Base-by-base conservation (phyloP, 495 filamentous ascomycete species). In the Penicillium cosmopolitanum region DNA sequence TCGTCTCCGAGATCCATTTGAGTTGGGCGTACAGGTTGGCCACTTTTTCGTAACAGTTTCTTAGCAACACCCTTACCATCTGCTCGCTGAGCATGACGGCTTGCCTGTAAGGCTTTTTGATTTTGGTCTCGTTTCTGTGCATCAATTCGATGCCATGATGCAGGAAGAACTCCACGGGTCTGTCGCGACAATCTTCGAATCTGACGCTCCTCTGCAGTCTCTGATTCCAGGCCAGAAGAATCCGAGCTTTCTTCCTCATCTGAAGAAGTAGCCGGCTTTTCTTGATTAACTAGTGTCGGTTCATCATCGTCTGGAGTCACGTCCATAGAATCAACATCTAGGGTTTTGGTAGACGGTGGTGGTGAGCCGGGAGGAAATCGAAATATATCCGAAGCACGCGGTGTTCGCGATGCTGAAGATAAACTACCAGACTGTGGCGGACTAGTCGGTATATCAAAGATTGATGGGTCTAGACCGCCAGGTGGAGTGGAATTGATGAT, bases 111-210 rank as follows among this genome's bases (percentile, higher is more conserved):
- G 19, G 61, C 61, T 43, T 58, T 70, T 53, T 75, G 62, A 70
- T 78, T 66, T 56, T 75, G 72, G 40, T 62, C 48, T 13, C 73
- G 67, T 36, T 80, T 64, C 65, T 80, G 62, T 57, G 74, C 69
- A 65, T 96, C 87, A 40, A 98, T 77, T 61, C 89, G 85, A 46
- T 96, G 80, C 88, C 89, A 96, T 4, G 94, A 97, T 5, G 94
- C 94, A 36, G 94, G 93, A 44, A 98, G 81, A 15, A 97, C 92
- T 36, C 93, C 93, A 54, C 86, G 87, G 46, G 94, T 94, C 57
- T 75, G 85, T 46, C 78, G 82, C 42, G 82, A 74, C 15, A 78
- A 65, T 52, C 66, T 67, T 59, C 69, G 64, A 11, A 86, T 69
- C 43, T 58, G 61, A 28, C 58, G 55, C 23, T 74, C 70, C 53